These are phyloP conservation scores for Globisporangium splendens DNA, from an alignment of 352 stramenopile species.

Conservation along the genomic window DNA sequence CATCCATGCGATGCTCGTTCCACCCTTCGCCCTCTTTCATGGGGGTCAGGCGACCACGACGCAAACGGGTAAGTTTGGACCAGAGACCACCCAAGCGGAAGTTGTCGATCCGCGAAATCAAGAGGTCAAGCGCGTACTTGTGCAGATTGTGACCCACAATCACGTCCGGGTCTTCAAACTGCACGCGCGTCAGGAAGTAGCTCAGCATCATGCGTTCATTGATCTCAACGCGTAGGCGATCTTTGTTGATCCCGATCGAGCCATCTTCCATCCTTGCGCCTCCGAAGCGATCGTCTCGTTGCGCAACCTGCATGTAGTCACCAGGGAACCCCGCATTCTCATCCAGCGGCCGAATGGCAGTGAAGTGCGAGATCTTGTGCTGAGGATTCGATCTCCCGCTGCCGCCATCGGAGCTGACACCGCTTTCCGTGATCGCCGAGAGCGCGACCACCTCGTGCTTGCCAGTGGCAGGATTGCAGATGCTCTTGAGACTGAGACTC, in stretches of 20 bases:
- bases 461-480: constrained; percentile 95
- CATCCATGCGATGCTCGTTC: constrained; percentile 87
- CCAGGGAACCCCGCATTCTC: constrained; percentile 57
- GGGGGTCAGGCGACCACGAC: constrained; percentile 66
- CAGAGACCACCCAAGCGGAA: constrained; percentile 86
- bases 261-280: constrained; percentile 32
- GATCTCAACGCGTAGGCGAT: constrained; percentile 66
- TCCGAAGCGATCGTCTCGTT: constrained; percentile 60
- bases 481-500: constrained; percentile 96
- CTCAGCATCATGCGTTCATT: constrained; percentile 85
- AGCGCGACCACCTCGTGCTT: constrained; percentile 95
- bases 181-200: constrained; percentile 90
- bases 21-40: constrained; percentile 84
- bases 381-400: constrained; percentile 22
- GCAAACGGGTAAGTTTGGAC: constrained; percentile 81
- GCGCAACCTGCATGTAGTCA: constrained; percentile 46
- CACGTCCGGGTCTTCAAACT: constrained; percentile 97
- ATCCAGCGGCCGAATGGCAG: constrained; percentile 72
- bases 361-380: constrained; percentile 73
- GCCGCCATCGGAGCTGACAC: constrained; percentile 66
- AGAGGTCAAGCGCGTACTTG: constrained; percentile 97
- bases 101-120: constrained; percentile 93
- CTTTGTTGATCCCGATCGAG: constrained; percentile 29
- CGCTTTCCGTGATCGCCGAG: constrained; percentile 73
- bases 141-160: constrained; percentile 98